Evolutionary conservation across 768 basidiomycete species (phyloP), one percentile per base, ranked within the genome.

Genomic region (Termitomyces sp.): DNA sequence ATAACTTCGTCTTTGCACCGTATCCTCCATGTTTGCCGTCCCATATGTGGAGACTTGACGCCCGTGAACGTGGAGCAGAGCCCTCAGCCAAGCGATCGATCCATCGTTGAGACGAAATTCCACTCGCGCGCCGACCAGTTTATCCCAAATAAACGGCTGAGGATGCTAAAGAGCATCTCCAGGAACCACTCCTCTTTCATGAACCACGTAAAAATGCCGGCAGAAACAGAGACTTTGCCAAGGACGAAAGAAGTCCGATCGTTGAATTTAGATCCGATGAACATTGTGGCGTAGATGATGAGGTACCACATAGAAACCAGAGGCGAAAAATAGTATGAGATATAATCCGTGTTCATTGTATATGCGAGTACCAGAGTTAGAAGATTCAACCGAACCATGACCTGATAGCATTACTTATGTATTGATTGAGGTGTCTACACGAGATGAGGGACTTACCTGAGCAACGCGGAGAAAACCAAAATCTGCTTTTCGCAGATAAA

Each of bases 271-370:
- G 85, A 78, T 10, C 89, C 93, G 48, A 84, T 66, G 55, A 76
- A 76, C 80, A 97, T 84, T 42, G 93, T 95, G 49, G 72, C 73
- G 74, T 92, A 95, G 71, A 95, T 84, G 76, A 95, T 81, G 58
- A 93, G 71, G 73, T 88, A 96, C 91, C 91, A 95, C 83, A 89
- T 83, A 24, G 93, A 90, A 30, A 95, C 93, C 65, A 96, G 79
- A 8, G 94, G 94, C 10, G 92, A 82, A 66, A 94, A 95, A 73
- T 95, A 96, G 72, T 95, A 95, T 48, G 84, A 91, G 61, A 93
- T 83, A 72, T 95, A 97, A 71, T 93, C 82, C 57, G 92, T 93
- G 75, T 95, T 85, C 93, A 96, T 95, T 44, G 86, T 82, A 74
- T 95, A 97, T 8, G 89, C 88, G 47, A 97, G 81, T 26, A 86